Evolutionary conservation across 352 stramenopile species (phyloP), one percentile per base, ranked within the genome.

Genomic region (Aphanomyces cochlioides): DNA sequence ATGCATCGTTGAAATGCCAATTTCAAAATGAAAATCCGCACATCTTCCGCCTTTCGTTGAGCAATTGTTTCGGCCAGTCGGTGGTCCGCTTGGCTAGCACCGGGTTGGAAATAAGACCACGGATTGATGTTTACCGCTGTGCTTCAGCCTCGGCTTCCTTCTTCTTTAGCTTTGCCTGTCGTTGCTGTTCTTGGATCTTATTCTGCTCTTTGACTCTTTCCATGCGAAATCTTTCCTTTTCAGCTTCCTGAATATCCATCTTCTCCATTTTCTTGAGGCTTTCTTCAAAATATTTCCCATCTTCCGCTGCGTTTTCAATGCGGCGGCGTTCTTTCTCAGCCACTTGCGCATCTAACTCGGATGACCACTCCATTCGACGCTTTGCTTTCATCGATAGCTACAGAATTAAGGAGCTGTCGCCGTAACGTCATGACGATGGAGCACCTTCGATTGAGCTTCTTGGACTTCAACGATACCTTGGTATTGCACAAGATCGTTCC

Each of bases 401-500:
- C 40, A 50, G 3, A 60, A 5, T 5, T 68, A 13, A 4, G 38
- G 3, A 5, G 5, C 21, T 34, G 7, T 17, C 4, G 12, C n/a
- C n/a, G n/a, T n/a, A 28, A 0, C 28, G 28, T 28, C 28, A 28
- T 28, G 28, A 28, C 28, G 28, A 28, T 28, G 28, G 34, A 1
- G 64, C 17, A 61, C 64, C 53, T 71, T 65, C 7, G 41, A 13
- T 53, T 85, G 64, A 1, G 78, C 80, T 40, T 93, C 85, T 7
- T 79, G 67, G 60, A 83, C 75, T 72, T 93, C 85, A 63, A 91
- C 83, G 4, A 90, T 63, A 4, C 80, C 87, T 56, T 79, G 80
- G 67, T 85, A 92, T 77, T 92, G 85, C 66, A 90, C 86, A 60
- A 93, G 91, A 63, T 92, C 80, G 57, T 92, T 84, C 86, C 86